Conservation (phyloP, 768 basidiomycete species). For the Erythrobasidium yunnanense region DNA sequence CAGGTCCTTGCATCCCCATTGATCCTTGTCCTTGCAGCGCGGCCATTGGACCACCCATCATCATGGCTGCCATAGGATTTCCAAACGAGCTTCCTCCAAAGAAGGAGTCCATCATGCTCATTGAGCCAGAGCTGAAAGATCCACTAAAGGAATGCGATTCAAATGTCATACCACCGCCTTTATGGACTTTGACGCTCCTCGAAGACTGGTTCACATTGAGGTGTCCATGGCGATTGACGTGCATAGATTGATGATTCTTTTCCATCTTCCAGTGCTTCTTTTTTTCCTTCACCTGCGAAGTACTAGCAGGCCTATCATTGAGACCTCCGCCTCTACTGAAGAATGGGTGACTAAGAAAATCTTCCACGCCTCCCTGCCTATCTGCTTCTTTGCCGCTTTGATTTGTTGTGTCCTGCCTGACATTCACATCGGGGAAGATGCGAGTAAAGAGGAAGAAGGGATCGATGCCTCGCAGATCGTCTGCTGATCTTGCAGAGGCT, state of each 20-base stretch:
- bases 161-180: conserved; percentile 4
- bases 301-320: background rate
- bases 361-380: no score
- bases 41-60: no score
- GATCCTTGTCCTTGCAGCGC: no score
- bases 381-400: no score
- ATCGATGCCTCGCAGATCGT: conserved; percentile 8
- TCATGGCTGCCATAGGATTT: no score
- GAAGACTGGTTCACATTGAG: background rate
- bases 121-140: conserved; percentile 1
- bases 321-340: background rate
- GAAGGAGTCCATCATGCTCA: background rate
- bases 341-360: background rate
- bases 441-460: background rate
- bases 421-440: conserved; percentile 4
- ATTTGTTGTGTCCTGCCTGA: no score
- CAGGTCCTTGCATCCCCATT: no score
- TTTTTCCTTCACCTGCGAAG: background rate
- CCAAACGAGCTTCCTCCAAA: no score
- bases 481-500: background rate
- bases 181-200: conserved; percentile 2
- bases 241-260: background rate
- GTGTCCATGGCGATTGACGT: conserved; percentile 4
- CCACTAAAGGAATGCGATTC: background rate
- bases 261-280: background rate